phyloP scores from a whole-genome alignment of 2,329 filamentous ascomycete genomes.

The Pseudogymnoascus sp. region DNA sequence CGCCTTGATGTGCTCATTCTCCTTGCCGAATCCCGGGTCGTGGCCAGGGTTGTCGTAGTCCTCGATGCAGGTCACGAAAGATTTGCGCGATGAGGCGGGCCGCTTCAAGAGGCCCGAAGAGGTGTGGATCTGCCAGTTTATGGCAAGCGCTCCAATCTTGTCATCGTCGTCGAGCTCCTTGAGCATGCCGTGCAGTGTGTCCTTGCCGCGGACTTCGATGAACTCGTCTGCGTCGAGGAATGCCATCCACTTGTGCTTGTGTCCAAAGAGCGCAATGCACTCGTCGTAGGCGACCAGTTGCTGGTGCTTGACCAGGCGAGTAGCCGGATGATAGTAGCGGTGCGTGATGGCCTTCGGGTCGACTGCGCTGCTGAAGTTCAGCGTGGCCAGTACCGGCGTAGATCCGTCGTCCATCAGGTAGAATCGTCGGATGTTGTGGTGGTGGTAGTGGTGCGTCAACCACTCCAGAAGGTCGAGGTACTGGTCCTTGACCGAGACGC shows the following conservation, averaged over 20 bases:
- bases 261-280: slow-evolving; percentile 21
- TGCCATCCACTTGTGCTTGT: slow-evolving; percentile 28
- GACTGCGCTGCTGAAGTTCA: slow-evolving; percentile 13
- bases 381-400: slow-evolving; percentile 17
- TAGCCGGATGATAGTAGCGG: slow-evolving; percentile 18
- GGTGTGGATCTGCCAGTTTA: slow-evolving; percentile 30
- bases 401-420: slow-evolving; percentile 27
- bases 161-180: slow-evolving; percentile 22
- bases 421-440: slow-evolving; percentile 22
- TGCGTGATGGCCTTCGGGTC: slow-evolving; percentile 23
- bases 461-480: slow-evolving; percentile 21
- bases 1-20: slow-evolving; percentile 29
- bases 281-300: slow-evolving; percentile 21
- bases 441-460: slow-evolving; percentile 24
- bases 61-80: slow-evolving; percentile 27
- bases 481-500: slow-evolving; percentile 22
- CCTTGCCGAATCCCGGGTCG: slow-evolving; percentile 16
- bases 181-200: slow-evolving; percentile 26
- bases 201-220: slow-evolving; percentile 22
- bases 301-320: slow-evolving; percentile 11
- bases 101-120: slow-evolving; percentile 24
- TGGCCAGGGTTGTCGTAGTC: slow-evolving; percentile 18
- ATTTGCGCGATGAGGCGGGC: slow-evolving; percentile 21
- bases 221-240: slow-evolving; percentile 30
- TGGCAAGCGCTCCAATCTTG: slow-evolving; percentile 27